These are phyloP conservation scores for Penicillium cataractarum DNA, from an alignment of 495 filamentous ascomycete genomes.

Conservation along the genomic window DNA sequence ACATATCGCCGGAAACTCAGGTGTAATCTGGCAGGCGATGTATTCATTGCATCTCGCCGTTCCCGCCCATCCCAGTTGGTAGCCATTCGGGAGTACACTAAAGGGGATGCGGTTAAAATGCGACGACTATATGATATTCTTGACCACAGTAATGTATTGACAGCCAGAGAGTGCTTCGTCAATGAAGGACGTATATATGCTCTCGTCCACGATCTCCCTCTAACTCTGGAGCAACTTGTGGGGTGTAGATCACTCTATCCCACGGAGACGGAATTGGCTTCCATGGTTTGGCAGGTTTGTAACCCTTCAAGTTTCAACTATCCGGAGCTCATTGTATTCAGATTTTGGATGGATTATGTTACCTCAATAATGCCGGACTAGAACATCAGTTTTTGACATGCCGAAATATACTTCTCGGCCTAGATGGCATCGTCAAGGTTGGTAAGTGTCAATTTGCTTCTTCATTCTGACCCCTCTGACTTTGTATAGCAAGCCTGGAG, in stretches of 20 bases:
- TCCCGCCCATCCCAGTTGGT: slow-evolving; percentile 4
- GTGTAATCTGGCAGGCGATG: slow-evolving; percentile 14
- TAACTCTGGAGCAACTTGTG: slow-evolving; percentile 20
- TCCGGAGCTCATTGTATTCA: background rate
- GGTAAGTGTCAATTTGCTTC: slow-evolving; percentile 7
- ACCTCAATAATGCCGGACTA: slow-evolving; percentile 4
- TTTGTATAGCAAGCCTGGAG: slow-evolving; percentile 15
- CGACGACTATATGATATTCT: background rate
- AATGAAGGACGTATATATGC: slow-evolving; percentile 1
- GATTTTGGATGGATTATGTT: slow-evolving; percentile 14
- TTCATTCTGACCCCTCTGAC: slow-evolving; percentile 6
- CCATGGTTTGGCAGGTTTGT: slow-evolving; percentile 20
- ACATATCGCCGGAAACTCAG: slow-evolving; percentile 11
- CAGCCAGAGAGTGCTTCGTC: slow-evolving; percentile 16
- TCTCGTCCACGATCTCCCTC: slow-evolving; percentile 13
- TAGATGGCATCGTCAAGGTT: slow-evolving; percentile 19
- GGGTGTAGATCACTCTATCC: slow-evolving; percentile 11
- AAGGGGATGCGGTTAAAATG: slow-evolving; percentile 8
- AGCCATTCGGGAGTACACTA: slow-evolving; percentile 11
- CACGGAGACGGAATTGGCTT: slow-evolving; percentile 18
- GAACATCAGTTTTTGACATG: slow-evolving; percentile 11
- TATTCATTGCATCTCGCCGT: slow-evolving; percentile 13
- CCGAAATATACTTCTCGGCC: slow-evolving; percentile 12
- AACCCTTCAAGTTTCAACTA: slow-evolving; percentile 1
- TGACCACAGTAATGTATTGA: slow-evolving; percentile 15